Percentiles rank a stretch among this genome's conserved stretches.
Conservation (phyloP, 176 grass and related monocot genomes). For the Ensete glaucum region DNA sequence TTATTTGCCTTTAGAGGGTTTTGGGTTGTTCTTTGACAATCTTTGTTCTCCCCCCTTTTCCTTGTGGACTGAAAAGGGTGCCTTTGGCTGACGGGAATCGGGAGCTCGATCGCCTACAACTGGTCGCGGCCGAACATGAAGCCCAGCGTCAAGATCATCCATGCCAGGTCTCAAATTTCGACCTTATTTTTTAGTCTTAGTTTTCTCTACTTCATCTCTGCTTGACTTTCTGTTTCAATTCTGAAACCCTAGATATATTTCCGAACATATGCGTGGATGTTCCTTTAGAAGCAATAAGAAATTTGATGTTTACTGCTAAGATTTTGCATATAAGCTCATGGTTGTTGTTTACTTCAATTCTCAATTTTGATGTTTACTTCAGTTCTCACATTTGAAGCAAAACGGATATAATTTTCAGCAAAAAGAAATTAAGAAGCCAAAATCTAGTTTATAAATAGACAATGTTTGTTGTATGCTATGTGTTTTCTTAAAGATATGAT, state of each 20-base stretch:
- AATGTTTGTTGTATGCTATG: too few relatives aligned
- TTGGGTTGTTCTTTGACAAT: neutral
- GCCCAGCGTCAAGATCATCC: conserved; percentile 86
- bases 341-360: neutral
- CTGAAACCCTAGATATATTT: too few relatives aligned
- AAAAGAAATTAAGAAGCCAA: neutral
- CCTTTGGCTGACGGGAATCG: conserved; percentile 68
- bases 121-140: conserved; percentile 87
- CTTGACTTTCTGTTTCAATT: neutral
- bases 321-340: neutral
- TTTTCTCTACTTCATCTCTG: neutral
- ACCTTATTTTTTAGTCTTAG: neutral
- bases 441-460: neutral
- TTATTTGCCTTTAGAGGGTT: neutral
- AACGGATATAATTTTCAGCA: too few relatives aligned
- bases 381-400: too few relatives aligned
- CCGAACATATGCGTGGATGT: too few relatives aligned
- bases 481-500: too few relatives aligned
- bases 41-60: neutral
- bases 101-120: conserved; percentile 70
- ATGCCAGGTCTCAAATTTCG: conserved; percentile 43
- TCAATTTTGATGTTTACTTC: neutral
- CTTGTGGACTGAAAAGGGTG: conserved; percentile 23
- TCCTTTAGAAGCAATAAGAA: too few relatives aligned
- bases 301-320: too few relatives aligned